These are phyloP conservation scores for Candida neerlandica DNA, from an alignment of 1,139 yeast genomes.

Conservation along the genomic window DNA sequence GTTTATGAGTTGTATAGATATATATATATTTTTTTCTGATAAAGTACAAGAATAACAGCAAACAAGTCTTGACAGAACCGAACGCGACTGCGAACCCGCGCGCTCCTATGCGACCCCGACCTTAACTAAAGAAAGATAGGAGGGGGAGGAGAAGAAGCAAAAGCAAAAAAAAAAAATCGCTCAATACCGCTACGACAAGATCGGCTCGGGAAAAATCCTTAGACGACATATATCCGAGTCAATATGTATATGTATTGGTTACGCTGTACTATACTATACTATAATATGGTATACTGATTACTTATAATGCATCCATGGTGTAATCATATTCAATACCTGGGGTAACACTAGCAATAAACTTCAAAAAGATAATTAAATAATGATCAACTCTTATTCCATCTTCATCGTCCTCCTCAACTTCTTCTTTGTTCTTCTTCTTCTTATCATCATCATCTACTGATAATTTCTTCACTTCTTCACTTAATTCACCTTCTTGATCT, in stretches of 20 bases:
- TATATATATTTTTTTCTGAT: too few relatives aligned
- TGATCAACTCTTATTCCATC: conserved; percentile 77
- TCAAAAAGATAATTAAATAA: conserved; percentile 82
- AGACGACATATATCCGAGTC: not conserved
- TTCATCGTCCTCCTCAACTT: conserved; percentile 16
- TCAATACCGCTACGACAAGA: too few relatives aligned
- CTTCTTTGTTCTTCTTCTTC: conserved; percentile 35
- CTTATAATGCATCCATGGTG: conserved; percentile 83
- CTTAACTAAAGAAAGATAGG: too few relatives aligned
- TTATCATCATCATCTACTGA: conserved; percentile 22
- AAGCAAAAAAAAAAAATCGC: too few relatives aligned
- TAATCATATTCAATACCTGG: conserved; percentile 98
- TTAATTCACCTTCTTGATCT: conserved; percentile 32
- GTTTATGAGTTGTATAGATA: not conserved
- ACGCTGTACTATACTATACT: too few relatives aligned
- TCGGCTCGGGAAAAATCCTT: too few relatives aligned
- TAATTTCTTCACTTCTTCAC: conserved; percentile 16
- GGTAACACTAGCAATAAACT: conserved; percentile 93
- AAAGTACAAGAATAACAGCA: too few relatives aligned
- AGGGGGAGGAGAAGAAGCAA: too few relatives aligned
- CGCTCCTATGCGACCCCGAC: too few relatives aligned
- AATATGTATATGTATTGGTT: not conserved
- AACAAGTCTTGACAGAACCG: too few relatives aligned
- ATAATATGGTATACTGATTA: not conserved
- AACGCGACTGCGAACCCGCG: too few relatives aligned